These are phyloP conservation scores for Musa schizocarpa DNA, from an alignment of 176 grass and related monocot genomes.

Conservation along the genomic window DNA sequence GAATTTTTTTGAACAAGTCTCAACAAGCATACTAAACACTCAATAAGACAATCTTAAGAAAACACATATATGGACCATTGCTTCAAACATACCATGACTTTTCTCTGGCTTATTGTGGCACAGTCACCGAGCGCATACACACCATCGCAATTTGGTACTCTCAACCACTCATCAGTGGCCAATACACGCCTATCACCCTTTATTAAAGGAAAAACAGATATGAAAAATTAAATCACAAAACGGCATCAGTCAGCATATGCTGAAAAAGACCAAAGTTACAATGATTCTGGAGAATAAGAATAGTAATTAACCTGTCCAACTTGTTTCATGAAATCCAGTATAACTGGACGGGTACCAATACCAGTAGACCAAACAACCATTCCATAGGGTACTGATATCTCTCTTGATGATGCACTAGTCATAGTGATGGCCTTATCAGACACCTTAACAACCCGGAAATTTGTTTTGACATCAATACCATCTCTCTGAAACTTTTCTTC, in stretches of 20 bases:
- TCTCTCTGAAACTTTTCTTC: slow-evolving; percentile 16
- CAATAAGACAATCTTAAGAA: not conserved
- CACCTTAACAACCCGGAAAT: slow-evolving; percentile 20
- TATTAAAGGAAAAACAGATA: slow-evolving; percentile 3
- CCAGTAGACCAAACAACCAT: slow-evolving; percentile 23
- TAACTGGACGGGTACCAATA: slow-evolving; percentile 9
- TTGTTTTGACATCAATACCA: slow-evolving; percentile 18
- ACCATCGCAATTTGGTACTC: slow-evolving; percentile 46
- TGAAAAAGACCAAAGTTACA: not conserved
- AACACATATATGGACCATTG: slow-evolving; percentile 6
- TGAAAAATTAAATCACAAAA: not conserved
- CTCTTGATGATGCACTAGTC: not conserved
- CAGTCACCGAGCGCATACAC: slow-evolving; percentile 73
- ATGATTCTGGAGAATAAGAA: not conserved
- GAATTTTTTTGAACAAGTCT: too few species aligned
- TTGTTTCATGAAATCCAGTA: slow-evolving; percentile 22
- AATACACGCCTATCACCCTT: slow-evolving; percentile 47
- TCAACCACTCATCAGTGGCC: slow-evolving; percentile 77
- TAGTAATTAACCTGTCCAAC: slow-evolving; percentile 8
- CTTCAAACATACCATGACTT: slow-evolving; percentile 53
- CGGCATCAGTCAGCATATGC: not conserved
- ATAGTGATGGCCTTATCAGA: slow-evolving; percentile 15
- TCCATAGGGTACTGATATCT: slow-evolving; percentile 8
- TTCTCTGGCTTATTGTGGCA: slow-evolving; percentile 68
- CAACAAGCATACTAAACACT: too few species aligned